These are phyloP conservation scores for Arthrobotrys sphaeroides DNA, from an alignment of 2,329 filamentous ascomycete genomes.

Conservation along the genomic window DNA sequence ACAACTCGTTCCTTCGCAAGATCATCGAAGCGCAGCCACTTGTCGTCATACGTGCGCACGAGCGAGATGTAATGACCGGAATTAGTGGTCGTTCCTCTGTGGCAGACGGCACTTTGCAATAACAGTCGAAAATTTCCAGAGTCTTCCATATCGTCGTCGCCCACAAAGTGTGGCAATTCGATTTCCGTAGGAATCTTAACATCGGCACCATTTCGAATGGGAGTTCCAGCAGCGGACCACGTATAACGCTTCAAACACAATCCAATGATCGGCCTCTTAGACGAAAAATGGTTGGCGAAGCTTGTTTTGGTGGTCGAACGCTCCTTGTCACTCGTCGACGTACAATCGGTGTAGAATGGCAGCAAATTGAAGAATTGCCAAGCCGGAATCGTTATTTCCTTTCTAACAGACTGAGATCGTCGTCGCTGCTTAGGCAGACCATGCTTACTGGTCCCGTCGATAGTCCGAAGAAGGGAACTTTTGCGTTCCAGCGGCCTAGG, in stretches of 20 bases:
- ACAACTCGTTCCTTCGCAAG: constrained; percentile 76
- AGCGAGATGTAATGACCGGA: constrained; percentile 93
- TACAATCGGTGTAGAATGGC: constrained; percentile 56
- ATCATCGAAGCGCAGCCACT: constrained; percentile 94
- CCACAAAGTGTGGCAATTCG: constrained; percentile 85
- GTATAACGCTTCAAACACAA: constrained; percentile 93
- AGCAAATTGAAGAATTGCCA: constrained; percentile 93
- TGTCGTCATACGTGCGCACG: constrained; percentile 76
- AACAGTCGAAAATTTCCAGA: constrained; percentile 90
- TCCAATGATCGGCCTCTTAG: constrained; percentile 83
- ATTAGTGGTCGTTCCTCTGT: constrained; percentile 83
- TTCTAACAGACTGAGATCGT: constrained; percentile 66
- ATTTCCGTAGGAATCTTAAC: constrained; percentile 92
- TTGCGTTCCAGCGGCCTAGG: constrained; percentile 54
- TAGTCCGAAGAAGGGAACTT: constrained; percentile 50
- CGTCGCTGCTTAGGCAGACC: constrained; percentile 63
- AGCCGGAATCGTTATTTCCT: constrained; percentile 92
- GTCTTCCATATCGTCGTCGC: constrained; percentile 75
- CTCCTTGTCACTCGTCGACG: constrained; percentile 39
- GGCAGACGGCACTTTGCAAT: constrained; percentile 90
- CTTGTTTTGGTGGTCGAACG: constrained; percentile 55
- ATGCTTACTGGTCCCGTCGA: constrained; percentile 61
- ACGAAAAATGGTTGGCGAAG: constrained; percentile 84
- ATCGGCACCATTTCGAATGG: constrained; percentile 78
- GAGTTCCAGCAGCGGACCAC: constrained; percentile 74